These are phyloP conservation scores for Sophora flavescens DNA, from an alignment of 306 rosid species.

Conservation along the genomic window DNA sequence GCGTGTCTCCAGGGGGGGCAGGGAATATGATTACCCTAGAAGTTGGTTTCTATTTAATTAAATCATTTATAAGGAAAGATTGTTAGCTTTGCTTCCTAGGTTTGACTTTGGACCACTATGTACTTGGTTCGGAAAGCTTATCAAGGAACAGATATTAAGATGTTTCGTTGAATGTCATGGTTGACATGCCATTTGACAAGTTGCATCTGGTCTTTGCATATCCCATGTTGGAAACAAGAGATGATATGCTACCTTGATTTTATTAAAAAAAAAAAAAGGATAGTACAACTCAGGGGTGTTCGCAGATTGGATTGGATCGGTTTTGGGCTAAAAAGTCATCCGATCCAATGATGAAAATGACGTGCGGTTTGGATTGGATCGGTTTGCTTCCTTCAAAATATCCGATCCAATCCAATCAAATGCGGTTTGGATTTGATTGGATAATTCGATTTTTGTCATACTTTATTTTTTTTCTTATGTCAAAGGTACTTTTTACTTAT, in stretches of 20 bases:
- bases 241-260: constrained; percentile 28
- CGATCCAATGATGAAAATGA: no score
- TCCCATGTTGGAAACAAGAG: constrained; percentile 31
- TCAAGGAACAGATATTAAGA: constrained; percentile 27
- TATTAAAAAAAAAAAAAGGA: not conserved
- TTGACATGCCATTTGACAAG: constrained; percentile 22
- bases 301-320: no score
- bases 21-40: not conserved
- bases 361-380: no score
- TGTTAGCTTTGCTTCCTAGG: constrained; percentile 36
- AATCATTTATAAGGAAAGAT: constrained; percentile 13
- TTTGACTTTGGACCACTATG: constrained; percentile 15
- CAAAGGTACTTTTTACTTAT: no score
- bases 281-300: no score
- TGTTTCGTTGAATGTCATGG: constrained; percentile 23
- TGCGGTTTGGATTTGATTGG: no score
- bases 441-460: no score
- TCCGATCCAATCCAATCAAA: no score
- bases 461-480: no score
- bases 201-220: constrained; percentile 33
- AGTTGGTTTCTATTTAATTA: constrained; percentile 12
- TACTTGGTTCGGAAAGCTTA: constrained; percentile 25
- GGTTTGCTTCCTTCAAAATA: no score
- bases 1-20: not conserved
- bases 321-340: no score